phyloP scores from a whole-genome alignment of 495 filamentous ascomycete genomes.

The Aspergillus baeticus region DNA sequence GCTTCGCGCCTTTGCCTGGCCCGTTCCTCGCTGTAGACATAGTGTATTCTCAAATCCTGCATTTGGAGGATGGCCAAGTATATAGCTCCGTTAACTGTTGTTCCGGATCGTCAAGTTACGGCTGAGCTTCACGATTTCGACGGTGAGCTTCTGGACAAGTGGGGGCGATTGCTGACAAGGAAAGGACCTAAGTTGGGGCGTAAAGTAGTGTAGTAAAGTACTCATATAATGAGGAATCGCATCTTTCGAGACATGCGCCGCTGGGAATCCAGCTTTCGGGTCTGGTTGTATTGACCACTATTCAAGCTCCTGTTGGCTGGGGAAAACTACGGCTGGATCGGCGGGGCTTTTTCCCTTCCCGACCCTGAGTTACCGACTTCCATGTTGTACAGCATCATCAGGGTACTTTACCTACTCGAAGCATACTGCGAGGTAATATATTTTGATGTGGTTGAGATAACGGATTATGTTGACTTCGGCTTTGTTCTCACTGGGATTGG shows the following conservation, averaged over 20 bases:
- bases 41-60: constrained; percentile 26
- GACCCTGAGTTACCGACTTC: no score
- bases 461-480: no score
- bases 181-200: neutral
- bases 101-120: constrained; percentile 12
- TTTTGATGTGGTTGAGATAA: no score
- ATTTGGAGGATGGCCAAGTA: constrained; percentile 23
- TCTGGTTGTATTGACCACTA: neutral
- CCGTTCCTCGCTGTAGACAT: constrained; percentile 70
- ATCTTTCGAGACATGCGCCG: neutral
- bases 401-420: no score
- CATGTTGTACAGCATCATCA: no score
- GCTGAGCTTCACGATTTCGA: neutral
- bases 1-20: constrained; percentile 43
- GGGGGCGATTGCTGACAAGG: constrained; percentile 1
- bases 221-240: neutral
- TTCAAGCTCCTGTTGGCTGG: constrained; percentile 1
- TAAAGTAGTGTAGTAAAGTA: neutral
- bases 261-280: neutral
- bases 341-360: constrained; percentile 18
- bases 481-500: no score
- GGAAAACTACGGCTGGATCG: constrained; percentile 18
- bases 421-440: no score
- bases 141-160: constrained; percentile 9
- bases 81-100: neutral